Evolutionary conservation across 2,329 filamentous ascomycete genomes (phyloP), one percentile per base, ranked within the genome.

Genomic region (Emmonsiellopsis sp.): DNA sequence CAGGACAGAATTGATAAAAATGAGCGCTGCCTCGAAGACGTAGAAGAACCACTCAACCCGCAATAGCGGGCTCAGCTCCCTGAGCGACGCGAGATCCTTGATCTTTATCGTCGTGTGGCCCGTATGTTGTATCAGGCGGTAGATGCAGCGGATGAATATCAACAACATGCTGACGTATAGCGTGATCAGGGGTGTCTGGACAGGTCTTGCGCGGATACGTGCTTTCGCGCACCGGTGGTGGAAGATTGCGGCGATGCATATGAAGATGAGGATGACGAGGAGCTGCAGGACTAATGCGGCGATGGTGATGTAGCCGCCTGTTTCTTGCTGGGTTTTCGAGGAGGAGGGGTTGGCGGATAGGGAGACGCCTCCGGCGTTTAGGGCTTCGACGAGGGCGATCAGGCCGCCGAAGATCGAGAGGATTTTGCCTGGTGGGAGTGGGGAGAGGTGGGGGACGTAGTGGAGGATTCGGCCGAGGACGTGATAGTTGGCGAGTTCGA

Each of bases 401-500:
- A 79, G 57, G 36, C 67, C 68, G 11, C 70, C 72, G 56, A 79
- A 79, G 3, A 71, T 75, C 4, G 69, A 75, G 58, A 55, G 71
- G 73, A 51, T 48, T 6, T 42, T 37, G 13, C 48, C 48, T 5
- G 53, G 53, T n/a, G 42, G 48, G 33, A 79, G 64, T 0, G 80
- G 81, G 0, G 81, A 74, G 53, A 78, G 72, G 61, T 83, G 80
- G 0, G 81, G 82, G 2, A 82, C 72, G 64, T 85, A 86, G 63
- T 79, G 79, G 17, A 85, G 71, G 10, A 82, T 71, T 4, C 81
- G 76, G 2, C 77, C 77, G 21, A 85, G 75, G 53, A 83, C 75
- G 59, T 82, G 76, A 64, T 84, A 85, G 61, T 84, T 83, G 53
- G 79, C 75, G 2, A 81, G 72, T 50, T 82, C 80, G 42, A 84